These are phyloP conservation scores for Gnomoniopsis sp. DNA, from an alignment of 2,329 filamentous ascomycete species.

Conservation along the genomic window DNA sequence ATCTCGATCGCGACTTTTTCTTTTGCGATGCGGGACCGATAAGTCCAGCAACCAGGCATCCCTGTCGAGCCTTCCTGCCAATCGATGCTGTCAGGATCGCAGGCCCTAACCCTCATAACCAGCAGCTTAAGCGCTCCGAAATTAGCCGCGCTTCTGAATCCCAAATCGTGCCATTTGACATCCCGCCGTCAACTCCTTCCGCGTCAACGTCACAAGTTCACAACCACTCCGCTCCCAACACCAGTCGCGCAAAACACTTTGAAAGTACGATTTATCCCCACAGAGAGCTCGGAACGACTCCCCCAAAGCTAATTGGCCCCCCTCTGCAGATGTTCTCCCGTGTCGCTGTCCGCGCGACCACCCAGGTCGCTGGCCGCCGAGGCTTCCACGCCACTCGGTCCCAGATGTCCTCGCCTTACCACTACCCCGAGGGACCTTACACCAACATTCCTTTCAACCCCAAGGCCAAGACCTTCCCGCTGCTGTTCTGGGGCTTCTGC, in stretches of 20 bases:
- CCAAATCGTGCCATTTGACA: slow-evolving; percentile 7
- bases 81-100: too few relatives aligned
- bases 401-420: slow-evolving; percentile 86
- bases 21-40: slow-evolving; percentile 12
- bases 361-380: slow-evolving; percentile 63
- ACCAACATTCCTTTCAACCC: slow-evolving; percentile 98
- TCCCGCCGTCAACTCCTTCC: background rate
- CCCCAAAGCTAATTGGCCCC: slow-evolving; percentile 40
- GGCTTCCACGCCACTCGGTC: slow-evolving; percentile 88
- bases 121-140: too few relatives aligned
- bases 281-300: slow-evolving; percentile 9
- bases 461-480: slow-evolving; percentile 76
- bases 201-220: slow-evolving; percentile 18
- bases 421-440: slow-evolving; percentile 95
- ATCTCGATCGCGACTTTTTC: slow-evolving; percentile 5
- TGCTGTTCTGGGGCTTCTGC: slow-evolving; percentile 77
- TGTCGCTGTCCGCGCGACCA: slow-evolving; percentile 61
- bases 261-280: slow-evolving; percentile 5
- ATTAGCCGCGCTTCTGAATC: background rate
- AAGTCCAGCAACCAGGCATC: background rate
- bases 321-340: slow-evolving; percentile 74
- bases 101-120: background rate
- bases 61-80: background rate
- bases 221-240: background rate
- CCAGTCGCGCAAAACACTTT: background rate